Evolutionary conservation across 2,329 filamentous ascomycete genomes (phyloP).

Genomic region (Talaromyces sp.): DNA sequence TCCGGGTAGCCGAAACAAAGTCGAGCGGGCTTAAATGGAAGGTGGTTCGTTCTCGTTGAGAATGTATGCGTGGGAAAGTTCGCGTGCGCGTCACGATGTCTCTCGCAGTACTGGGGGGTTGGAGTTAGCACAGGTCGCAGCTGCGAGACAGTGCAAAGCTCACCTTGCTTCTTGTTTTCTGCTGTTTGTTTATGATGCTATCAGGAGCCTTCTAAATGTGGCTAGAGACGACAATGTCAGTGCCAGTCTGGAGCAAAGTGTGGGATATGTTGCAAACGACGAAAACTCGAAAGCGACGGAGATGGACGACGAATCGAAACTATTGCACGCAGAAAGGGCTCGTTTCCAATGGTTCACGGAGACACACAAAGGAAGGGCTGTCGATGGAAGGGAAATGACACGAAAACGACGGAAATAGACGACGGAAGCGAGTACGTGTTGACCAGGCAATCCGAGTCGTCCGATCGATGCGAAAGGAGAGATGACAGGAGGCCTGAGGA

Average conservation of each 20-base stretch:
- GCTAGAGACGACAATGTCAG: neutral
- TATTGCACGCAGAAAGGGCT: neutral
- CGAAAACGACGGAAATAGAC: neutral
- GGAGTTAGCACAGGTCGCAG: neutral
- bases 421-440: neutral
- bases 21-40: neutral
- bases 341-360: neutral
- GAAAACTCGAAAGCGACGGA: neutral
- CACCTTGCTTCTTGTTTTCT: neutral
- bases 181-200: neutral
- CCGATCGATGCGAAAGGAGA: neutral
- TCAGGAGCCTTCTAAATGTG: neutral
- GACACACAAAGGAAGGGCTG: neutral
- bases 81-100: neutral
- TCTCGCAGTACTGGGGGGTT: neutral
- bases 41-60: neutral
- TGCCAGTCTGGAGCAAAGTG: neutral
- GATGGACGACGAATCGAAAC: neutral
- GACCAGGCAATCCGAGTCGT: neutral
- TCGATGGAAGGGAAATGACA: neutral
- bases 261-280: neutral
- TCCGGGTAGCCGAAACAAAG: neutral
- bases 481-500: neutral
- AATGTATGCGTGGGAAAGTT: neutral
- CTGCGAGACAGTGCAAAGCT: neutral